Base-by-base conservation (phyloP, 768 basidiomycete genomes). In the Peribolospora kevripleyi region DNA sequence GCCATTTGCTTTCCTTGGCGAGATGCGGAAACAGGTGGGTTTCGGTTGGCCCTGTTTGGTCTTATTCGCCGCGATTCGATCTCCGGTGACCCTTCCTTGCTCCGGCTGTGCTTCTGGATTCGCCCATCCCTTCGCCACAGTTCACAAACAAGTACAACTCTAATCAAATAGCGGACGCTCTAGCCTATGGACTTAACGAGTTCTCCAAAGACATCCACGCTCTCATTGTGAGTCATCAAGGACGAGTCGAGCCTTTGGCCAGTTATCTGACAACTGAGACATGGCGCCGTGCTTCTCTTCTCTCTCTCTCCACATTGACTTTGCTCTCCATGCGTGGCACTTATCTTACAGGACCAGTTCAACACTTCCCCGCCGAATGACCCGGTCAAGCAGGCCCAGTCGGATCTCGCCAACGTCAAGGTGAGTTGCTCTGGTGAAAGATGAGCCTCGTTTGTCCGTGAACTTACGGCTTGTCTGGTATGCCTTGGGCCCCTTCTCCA, bases 1-100 rank as follows among this genome's bases (percentile, higher is more conserved):
- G 74, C 88, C 93, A 8, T 98, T 97, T 64, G 82, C 83, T 4
- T 98, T 97, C 69, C 73, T 98, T 4, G 71, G 75, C 43, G 86
- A 90, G 50, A 71, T 98, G 9, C 86, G 93, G 47, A 62, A 66
- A 62, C 74, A 77, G 64, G 65, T 68, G 38, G 10, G 55, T 37
- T 46, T 5, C n/a, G 3, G 36, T 38, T 14, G 3, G 36, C 2
- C 49, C 56, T 58, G 55, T 58, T 14, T 14, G 39, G 9, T 41
- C 40, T 50, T 25, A 49, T 51, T 41, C 14, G 7, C 48, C 8
- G 45, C 42, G 7, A 37, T 7, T 11, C 14, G 36, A 42, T 42
- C 6, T 14, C n/a, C 55, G 36, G 37, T 55, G 46, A 43, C 46
- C 11, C 25, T 7, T 10, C n/a, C 6, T 38, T 5, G 11, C 42